phyloP scores from a whole-genome alignment of 805 yeast species.

The Saturnispora kantuleensis region DNA sequence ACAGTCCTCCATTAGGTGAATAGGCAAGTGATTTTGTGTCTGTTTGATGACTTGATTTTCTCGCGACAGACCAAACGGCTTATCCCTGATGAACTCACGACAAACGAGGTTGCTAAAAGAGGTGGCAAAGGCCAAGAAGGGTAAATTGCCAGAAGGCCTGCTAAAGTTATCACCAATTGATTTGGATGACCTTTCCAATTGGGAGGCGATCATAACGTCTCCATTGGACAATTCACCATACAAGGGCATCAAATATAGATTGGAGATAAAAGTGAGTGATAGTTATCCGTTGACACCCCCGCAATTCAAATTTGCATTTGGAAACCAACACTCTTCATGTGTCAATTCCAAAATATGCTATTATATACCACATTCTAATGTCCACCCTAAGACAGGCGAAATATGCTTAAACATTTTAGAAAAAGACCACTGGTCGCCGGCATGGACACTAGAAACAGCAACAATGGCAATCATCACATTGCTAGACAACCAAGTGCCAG shows the following conservation, averaged over 20 bases:
- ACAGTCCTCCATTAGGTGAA: too few species aligned
- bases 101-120: slow-evolving; percentile 4
- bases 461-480: slow-evolving; percentile 49
- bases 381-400: slow-evolving; percentile 48
- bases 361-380: slow-evolving; percentile 39
- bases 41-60: too few species aligned
- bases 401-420: slow-evolving; percentile 62
- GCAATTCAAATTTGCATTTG: slow-evolving; percentile 31
- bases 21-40: too few species aligned
- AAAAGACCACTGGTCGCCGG: slow-evolving; percentile 54
- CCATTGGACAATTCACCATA: slow-evolving; percentile 39
- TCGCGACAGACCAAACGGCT: too few species aligned
- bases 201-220: slow-evolving; percentile 45
- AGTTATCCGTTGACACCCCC: slow-evolving; percentile 58
- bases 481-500: slow-evolving; percentile 57
- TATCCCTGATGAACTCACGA: neutral
- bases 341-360: slow-evolving; percentile 11
- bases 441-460: slow-evolving; percentile 52
- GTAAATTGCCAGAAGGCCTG: slow-evolving; percentile 16
- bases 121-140: neutral
- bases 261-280: slow-evolving; percentile 35
- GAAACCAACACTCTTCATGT: neutral
- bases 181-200: slow-evolving; percentile 17
- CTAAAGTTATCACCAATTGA: neutral
- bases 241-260: slow-evolving; percentile 41